Evolutionary conservation across 1,284 basidiomycete genomes (phyloP).

Genomic region (Ustilago bromivora): DNA sequence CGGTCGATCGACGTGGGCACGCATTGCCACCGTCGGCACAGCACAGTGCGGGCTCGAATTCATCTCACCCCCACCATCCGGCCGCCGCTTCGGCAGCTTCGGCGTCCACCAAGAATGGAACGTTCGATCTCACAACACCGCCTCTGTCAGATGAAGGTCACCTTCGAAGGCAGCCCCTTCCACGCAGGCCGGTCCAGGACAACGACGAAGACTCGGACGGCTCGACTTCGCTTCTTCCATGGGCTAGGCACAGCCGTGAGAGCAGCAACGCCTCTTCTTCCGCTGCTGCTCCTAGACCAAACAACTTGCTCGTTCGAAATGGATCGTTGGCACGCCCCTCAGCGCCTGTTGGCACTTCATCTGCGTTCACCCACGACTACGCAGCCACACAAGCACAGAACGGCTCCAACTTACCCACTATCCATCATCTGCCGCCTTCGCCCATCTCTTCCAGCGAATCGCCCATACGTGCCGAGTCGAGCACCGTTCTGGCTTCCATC

Average conservation of each 20-base stretch:
- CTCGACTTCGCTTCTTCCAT: conserved; percentile 60
- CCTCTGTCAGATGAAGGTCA: conserved; percentile 64
- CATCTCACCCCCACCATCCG: conserved; percentile 19
- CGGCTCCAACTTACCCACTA: conserved; percentile 22
- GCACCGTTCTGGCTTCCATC: conserved; percentile 24
- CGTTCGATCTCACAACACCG: conserved; percentile 58
- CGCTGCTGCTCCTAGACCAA: conserved; percentile 7
- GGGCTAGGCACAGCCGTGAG: conserved; percentile 54
- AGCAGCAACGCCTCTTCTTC: conserved; percentile 34
- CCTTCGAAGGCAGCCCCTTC: conserved; percentile 34
- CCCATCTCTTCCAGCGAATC: conserved; percentile 61
- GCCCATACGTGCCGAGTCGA: conserved; percentile 31
- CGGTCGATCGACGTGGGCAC: conserved; percentile 23
- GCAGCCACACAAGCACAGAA: conserved; percentile 10
- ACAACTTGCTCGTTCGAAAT: conserved; percentile 16
- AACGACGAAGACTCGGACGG: conserved; percentile 62
- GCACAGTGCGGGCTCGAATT: conserved; percentile 9
- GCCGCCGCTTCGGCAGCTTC: conserved; percentile 13
- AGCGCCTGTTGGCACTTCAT: conserved; percentile 37
- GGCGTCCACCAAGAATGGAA: conserved; percentile 21
- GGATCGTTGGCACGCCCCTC: conserved; percentile 26
- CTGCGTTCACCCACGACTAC: conserved; percentile 28
- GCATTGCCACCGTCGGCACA: conserved; percentile 20
- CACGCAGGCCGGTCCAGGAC: conserved; percentile 15
- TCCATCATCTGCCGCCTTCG: conserved; percentile 56